A percentile compares a stretch with the other conserved stretches of the same genome.
phyloP scores from a whole-genome alignment of 2,329 filamentous ascomycete species.

The Cryphonectria naterciae region DNA sequence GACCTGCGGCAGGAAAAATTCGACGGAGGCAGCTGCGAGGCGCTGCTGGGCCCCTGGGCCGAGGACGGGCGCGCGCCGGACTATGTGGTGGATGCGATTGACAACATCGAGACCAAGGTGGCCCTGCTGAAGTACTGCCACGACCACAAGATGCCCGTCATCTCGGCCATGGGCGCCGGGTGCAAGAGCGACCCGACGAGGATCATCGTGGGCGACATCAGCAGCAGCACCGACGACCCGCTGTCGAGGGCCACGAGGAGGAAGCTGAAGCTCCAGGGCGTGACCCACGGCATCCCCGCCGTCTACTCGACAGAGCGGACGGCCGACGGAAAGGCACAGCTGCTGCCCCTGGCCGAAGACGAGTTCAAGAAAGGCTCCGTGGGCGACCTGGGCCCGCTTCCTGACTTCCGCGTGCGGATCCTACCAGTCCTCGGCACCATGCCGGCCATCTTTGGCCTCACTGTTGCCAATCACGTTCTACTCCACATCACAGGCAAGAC shows the following conservation, averaged over 20 bases:
- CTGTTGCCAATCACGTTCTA: conserved; percentile 90
- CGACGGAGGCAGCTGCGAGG: conserved; percentile 65
- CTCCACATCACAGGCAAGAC: conserved; percentile 67
- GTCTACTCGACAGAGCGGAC: conserved; percentile 92
- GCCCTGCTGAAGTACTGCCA: conserved; percentile 87
- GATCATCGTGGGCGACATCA: conserved; percentile 90
- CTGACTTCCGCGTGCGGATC: conserved; percentile 94
- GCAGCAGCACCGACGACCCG: conserved; percentile 82
- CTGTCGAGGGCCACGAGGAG: conserved; percentile 84
- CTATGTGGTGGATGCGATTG: conserved; percentile 95
- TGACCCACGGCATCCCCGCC: conserved; percentile 84
- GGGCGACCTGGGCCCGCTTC: conserved; percentile 82
- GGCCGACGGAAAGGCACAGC: conserved; percentile 85
- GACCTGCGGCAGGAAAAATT: conserved; percentile 88
- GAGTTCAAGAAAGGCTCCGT: conserved; percentile 87
- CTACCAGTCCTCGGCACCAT: conserved; percentile 94
- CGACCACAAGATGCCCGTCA: conserved; percentile 75
- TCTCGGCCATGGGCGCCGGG: conserved; percentile 94
- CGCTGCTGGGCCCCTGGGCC: conserved; percentile 70
- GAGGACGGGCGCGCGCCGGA: conserved; percentile 68
- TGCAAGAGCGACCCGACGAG: conserved; percentile 87
- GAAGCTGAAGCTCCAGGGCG: conserved; percentile 74
- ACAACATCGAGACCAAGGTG: conserved; percentile 98
- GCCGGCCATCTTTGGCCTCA: conserved; percentile 94
- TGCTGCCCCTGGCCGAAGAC: conserved; percentile 84